A percentile compares a stretch with the other conserved stretches of the same genome.
Conservation (phyloP, 208 protist species). For the Trypanosoma theileri region DNA sequence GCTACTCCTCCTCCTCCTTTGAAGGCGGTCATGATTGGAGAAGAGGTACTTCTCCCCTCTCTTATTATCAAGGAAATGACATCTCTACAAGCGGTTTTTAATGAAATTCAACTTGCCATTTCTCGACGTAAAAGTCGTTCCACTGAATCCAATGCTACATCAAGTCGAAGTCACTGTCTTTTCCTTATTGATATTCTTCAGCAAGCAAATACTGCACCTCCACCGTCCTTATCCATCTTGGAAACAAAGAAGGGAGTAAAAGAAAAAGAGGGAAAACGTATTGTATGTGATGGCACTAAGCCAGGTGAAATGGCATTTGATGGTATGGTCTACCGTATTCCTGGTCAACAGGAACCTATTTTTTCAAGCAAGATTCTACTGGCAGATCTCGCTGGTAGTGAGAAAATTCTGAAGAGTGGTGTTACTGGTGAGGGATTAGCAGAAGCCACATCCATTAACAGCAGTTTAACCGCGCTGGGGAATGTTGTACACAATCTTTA, state of each 20-base stretch:
- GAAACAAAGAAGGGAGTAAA: conserved; percentile 28
- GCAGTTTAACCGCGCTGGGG: conserved; percentile 65
- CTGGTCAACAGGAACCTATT: conserved; percentile 76
- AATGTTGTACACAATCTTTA: conserved; percentile 62
- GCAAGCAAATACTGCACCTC: conserved; percentile 59
- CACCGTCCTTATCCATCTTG: conserved; percentile 63
- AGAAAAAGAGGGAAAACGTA: conserved; percentile 17
- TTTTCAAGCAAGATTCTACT: conserved; percentile 83
- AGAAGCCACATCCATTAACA: conserved; percentile 62
- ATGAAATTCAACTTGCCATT: conserved; percentile 44
- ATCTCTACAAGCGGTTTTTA: conserved; percentile 37
- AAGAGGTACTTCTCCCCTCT: conserved; percentile 36
- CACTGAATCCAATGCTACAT: conserved; percentile 51
- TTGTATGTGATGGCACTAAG: not conserved
- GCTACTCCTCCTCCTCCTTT: conserved; percentile 62
- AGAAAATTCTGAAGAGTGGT: conserved; percentile 47
- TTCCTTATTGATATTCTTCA: conserved; percentile 72
- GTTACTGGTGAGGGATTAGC: conserved; percentile 34
- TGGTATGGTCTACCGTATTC: conserved; percentile 54
- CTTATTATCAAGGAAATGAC: conserved; percentile 39
- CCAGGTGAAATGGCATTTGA: conserved; percentile 77
- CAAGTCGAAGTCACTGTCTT: conserved; percentile 62
- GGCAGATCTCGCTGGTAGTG: conserved; percentile 72
- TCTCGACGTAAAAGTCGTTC: conserved; percentile 32
- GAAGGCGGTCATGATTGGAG: conserved; percentile 67